phyloP scores from a whole-genome alignment of 2,329 filamentous ascomycete genomes.

The Cladosporium phlei region DNA sequence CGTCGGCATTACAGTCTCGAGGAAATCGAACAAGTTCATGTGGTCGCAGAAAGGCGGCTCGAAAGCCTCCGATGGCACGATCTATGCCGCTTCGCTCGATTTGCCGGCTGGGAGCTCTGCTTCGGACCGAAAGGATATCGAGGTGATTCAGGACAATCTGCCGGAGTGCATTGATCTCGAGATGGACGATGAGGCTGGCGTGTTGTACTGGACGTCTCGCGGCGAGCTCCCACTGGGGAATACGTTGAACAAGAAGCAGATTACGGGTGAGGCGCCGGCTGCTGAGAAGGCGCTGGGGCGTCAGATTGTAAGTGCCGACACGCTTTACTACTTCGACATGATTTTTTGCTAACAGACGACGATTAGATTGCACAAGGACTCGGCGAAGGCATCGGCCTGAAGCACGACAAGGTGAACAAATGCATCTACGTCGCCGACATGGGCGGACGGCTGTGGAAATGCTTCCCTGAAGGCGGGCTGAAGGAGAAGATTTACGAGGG shows the following conservation, averaged over 20 bases:
- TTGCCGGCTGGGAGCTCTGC: constrained; percentile 35
- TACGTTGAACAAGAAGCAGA: constrained; percentile 42
- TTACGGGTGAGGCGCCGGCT: constrained; percentile 15
- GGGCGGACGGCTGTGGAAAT: constrained; percentile 15
- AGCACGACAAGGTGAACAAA: constrained; percentile 9
- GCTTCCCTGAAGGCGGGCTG: constrained; percentile 1
- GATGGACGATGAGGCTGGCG: constrained; percentile 42
- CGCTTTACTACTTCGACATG: not conserved
- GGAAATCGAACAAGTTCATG: constrained; percentile 44
- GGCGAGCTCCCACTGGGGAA: constrained; percentile 55
- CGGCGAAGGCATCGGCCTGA: constrained; percentile 16
- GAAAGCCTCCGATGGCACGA: constrained; percentile 49
- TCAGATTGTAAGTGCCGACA: not conserved
- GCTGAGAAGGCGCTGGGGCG: constrained; percentile 19
- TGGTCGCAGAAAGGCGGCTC: constrained; percentile 58
- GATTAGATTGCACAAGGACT: constrained; percentile 18
- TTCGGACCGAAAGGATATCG: constrained; percentile 38
- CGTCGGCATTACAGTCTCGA: constrained; percentile 51
- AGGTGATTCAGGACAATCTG: constrained; percentile 39
- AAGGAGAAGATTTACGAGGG: constrained; percentile 17
- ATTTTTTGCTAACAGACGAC: constrained; percentile 3
- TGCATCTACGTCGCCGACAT: constrained; percentile 16
- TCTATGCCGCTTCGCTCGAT: constrained; percentile 48
- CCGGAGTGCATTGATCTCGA: constrained; percentile 58
- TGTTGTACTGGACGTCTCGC: constrained; percentile 58